Conservation (phyloP, 176 grass and related monocot genomes). For the Zea luxurians region DNA sequence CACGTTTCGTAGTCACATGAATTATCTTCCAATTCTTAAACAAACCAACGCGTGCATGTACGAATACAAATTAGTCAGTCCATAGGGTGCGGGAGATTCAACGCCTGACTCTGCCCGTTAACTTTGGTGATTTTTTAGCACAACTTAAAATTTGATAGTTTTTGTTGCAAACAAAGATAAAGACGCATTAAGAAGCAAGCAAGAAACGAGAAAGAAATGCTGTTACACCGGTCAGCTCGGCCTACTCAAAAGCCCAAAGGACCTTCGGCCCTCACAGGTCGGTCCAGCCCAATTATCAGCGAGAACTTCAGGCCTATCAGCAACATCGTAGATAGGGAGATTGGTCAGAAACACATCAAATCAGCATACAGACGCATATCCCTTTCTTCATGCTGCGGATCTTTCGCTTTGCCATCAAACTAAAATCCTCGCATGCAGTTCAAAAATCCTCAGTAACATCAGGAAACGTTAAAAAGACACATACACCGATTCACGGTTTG, state of each 20-base stretch:
- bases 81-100: neutral
- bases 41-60: neutral
- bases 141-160: neutral
- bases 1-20: neutral
- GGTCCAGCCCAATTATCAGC: neutral
- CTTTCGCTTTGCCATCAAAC: neutral
- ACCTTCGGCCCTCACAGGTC: neutral
- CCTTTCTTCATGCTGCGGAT: too few species aligned
- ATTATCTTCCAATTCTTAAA: neutral
- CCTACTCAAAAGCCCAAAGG: neutral
- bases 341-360: neutral
- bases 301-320: neutral
- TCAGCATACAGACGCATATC: neutral
- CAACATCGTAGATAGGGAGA: neutral
- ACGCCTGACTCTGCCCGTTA: neutral
- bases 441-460: conserved; percentile 5
- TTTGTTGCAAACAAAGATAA: neutral
- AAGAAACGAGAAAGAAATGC: neutral
- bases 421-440: neutral
- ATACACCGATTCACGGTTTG: neutral
- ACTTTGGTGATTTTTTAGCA: neutral
- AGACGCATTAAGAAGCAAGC: neutral
- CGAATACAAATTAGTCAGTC: neutral
- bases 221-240: neutral
- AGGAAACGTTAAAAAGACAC: neutral